A percentile compares a stretch with the other conserved stretches of the same genome.
Evolutionary conservation across 2,329 filamentous ascomycete species (phyloP).

Genomic region (Cercospora sojina): DNA sequence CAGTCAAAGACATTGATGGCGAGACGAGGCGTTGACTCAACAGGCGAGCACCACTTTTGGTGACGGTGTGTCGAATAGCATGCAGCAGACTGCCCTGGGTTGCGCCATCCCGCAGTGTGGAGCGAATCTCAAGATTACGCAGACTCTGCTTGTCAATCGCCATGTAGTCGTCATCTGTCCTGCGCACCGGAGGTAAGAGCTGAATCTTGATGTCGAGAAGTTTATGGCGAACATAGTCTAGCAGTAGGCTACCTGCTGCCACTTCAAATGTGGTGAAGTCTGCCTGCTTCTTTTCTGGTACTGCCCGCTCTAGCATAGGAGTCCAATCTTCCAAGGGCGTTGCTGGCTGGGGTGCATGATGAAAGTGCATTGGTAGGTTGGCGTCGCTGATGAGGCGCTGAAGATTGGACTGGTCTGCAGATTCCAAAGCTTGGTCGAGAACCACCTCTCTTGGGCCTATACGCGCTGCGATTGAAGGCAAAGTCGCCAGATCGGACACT

Average conservation of each 20-base stretch:
- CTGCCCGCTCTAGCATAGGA: conserved; percentile 71
- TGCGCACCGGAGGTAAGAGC: conserved; percentile 76
- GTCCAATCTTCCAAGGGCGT: conserved; percentile 64
- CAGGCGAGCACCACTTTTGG: conserved; percentile 83
- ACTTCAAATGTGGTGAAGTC: conserved; percentile 69
- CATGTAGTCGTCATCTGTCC: conserved; percentile 76
- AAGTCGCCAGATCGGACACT: conserved; percentile 63
- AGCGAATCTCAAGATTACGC: conserved; percentile 81
- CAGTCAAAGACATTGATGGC: conserved; percentile 79
- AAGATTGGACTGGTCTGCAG: conserved; percentile 41
- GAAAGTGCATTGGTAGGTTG: conserved; percentile 72
- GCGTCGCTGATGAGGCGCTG: conserved; percentile 36
- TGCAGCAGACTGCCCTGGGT: conserved; percentile 85
- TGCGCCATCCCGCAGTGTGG: conserved; percentile 75
- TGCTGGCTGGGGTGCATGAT: conserved; percentile 49
- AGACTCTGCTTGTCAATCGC: conserved; percentile 89
- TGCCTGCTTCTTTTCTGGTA: conserved; percentile 54
- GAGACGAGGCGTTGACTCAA: conserved; percentile 81
- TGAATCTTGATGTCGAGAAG: conserved; percentile 76
- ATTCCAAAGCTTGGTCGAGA: conserved; percentile 58
- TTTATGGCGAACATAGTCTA: conserved; percentile 79
- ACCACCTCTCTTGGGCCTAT: conserved; percentile 84
- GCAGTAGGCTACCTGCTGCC: conserved; percentile 72
- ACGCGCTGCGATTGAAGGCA: conserved; percentile 79
- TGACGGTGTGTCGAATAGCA: conserved; percentile 84